Evolutionary conservation across 495 filamentous ascomycete genomes (phyloP).

Genomic region (Cercophora scortea): DNA sequence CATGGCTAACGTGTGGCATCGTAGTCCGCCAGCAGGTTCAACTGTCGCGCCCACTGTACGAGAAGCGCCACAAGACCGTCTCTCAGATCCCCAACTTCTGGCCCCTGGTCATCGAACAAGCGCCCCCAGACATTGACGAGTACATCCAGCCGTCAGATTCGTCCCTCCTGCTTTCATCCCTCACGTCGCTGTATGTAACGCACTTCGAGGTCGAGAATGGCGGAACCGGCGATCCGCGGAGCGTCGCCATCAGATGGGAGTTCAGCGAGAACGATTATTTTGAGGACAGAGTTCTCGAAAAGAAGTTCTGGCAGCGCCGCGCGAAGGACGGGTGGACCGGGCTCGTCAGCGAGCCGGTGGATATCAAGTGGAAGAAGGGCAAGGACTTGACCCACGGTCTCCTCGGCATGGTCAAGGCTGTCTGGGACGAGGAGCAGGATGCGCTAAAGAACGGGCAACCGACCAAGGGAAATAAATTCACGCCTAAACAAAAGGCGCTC

Average conservation of each 20-base stretch:
- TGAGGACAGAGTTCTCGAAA: slow-evolving; percentile 65
- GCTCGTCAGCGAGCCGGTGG: slow-evolving; percentile 75
- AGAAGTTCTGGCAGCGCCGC: slow-evolving; percentile 80
- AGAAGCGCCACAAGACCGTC: slow-evolving; percentile 60
- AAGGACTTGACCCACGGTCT: slow-evolving; percentile 78
- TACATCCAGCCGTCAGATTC: slow-evolving; percentile 75
- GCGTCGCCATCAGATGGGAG: slow-evolving; percentile 50
- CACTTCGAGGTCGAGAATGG: slow-evolving; percentile 66
- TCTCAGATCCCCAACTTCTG: slow-evolving; percentile 75
- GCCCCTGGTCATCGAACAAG: slow-evolving; percentile 77
- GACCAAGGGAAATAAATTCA: slow-evolving; percentile 19
- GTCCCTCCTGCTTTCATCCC: slow-evolving; percentile 50
- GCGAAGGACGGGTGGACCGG: slow-evolving; percentile 58
- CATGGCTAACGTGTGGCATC: not conserved
- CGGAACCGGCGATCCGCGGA: slow-evolving; percentile 54
- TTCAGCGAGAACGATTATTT: slow-evolving; percentile 69
- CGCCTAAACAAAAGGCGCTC: slow-evolving; percentile 31
- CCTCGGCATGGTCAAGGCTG: slow-evolving; percentile 58
- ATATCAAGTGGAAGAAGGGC: slow-evolving; percentile 79
- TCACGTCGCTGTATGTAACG: slow-evolving; percentile 57
- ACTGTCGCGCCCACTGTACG: slow-evolving; percentile 54
- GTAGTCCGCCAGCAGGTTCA: slow-evolving; percentile 51
- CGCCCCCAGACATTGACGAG: slow-evolving; percentile 74
- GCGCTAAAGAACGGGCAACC: slow-evolving; percentile 4
- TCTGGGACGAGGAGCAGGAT: slow-evolving; percentile 59